A percentile compares a stretch with the other conserved stretches of the same genome.
Evolutionary conservation across 2,329 filamentous ascomycete genomes (phyloP).

Genomic region (Coniosporium tulheliwenetii): DNA sequence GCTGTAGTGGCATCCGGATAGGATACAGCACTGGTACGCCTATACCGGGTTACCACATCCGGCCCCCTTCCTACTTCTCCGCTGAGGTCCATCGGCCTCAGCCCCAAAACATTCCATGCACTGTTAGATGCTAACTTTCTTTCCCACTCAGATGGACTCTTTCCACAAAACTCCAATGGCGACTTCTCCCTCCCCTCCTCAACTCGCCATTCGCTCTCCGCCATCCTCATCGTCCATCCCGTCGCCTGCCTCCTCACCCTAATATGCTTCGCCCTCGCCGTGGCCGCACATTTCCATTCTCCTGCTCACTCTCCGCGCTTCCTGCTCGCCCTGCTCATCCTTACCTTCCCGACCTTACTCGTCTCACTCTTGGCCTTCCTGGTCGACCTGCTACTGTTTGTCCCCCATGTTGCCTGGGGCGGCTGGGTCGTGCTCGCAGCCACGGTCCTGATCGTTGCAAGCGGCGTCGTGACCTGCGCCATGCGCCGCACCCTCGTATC

Average conservation of each 20-base stretch:
- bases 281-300: conserved; percentile 69
- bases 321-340: conserved; percentile 68
- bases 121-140: no score
- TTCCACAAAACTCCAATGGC: conserved; percentile 19
- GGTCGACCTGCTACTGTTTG: conserved; percentile 85
- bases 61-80: no score
- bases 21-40: conserved; percentile 72
- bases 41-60: no score
- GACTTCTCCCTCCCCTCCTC: conserved; percentile 51
- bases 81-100: no score
- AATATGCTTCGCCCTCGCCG: conserved; percentile 66
- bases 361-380: conserved; percentile 77
- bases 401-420: conserved; percentile 86
- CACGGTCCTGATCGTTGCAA: conserved; percentile 68
- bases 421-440: conserved; percentile 85
- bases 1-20: conserved; percentile 60
- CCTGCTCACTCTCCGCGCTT: conserved; percentile 84
- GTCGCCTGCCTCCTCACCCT: conserved; percentile 77
- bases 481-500: conserved; percentile 88
- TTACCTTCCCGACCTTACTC: conserved; percentile 72
- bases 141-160: conserved; percentile 26
- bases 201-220: conserved; percentile 56
- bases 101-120: no score
- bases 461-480: conserved; percentile 75
- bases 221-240: conserved; percentile 83